Conservation (phyloP, 805 yeast genomes). For the Metschnikowia gelsemii region DNA sequence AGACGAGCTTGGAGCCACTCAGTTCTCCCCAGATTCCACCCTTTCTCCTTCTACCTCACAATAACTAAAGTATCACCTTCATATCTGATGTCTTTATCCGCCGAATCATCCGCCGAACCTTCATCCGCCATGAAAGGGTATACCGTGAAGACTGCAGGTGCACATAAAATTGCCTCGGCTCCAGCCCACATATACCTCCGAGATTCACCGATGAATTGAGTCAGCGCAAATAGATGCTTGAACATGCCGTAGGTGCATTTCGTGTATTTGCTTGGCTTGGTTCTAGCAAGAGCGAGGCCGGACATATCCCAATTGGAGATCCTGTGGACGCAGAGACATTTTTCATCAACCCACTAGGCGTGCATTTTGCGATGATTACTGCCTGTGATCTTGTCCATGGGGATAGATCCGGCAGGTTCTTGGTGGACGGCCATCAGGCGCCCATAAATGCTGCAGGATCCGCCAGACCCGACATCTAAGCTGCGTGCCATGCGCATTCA, state of each 20-base stretch:
- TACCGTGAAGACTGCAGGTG: conserved; percentile 8
- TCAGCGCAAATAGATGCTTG: conserved; percentile 10
- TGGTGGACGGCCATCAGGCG: conserved; percentile 14
- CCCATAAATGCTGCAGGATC: conserved; percentile 17
- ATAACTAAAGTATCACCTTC: neutral
- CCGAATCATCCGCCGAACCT: neutral
- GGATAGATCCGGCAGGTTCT: conserved; percentile 8
- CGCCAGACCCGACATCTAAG: conserved; percentile 14
- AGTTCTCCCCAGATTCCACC: too few relatives aligned
- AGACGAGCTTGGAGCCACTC: too few relatives aligned
- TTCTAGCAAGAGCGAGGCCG: conserved; percentile 15
- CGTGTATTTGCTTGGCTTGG: conserved; percentile 15
- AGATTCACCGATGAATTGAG: conserved; percentile 6
- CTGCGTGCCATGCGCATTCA: conserved; percentile 17
- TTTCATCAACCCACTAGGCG: conserved; percentile 15
- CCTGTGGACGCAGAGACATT: conserved; percentile 17
- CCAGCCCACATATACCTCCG: conserved; percentile 12
- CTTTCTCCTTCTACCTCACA: neutral
- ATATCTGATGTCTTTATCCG: neutral
- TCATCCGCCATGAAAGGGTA: conserved; percentile 7
- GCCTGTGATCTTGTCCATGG: conserved; percentile 13
- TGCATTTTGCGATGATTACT: conserved; percentile 14
- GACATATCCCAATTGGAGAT: conserved; percentile 15
- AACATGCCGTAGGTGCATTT: conserved; percentile 13
- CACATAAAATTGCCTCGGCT: conserved; percentile 14